Evolutionary conservation across 805 yeast genomes (phyloP), one percentile per base, ranked within the genome.

Genomic region (Lipomyces chichibuensis): DNA sequence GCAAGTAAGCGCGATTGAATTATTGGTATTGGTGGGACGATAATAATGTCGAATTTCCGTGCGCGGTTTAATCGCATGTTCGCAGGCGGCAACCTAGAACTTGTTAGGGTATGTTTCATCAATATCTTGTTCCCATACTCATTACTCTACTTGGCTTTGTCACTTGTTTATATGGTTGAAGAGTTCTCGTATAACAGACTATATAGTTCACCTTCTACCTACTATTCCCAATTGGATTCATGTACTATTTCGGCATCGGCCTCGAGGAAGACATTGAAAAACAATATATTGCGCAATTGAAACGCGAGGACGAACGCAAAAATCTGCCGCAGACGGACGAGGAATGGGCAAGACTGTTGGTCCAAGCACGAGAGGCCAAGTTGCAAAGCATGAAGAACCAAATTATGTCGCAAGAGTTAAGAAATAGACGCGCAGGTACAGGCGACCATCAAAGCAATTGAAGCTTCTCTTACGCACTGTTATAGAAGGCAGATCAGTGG

Each of bases 171-270:
- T 29, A 39, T 23, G 23, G 17, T 25, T 25, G 46, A 63, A 32
- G 33, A n/a, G 32, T 23, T 49, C 17, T 13, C 33, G 6, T 13
- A 25, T 37, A 17, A 53, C 55, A 25, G 59, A 46, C 33, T 51
- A 33, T 55, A 13, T 27, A 67, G 71, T 67, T 67, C 56, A 66
- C 66, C 3, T 20, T 63, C 25, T 67, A 67, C 51, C 58, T 67
- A 27, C 49, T 58, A 2, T 69, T 69, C 59, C 71, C 71, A 27
- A 66, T 69, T 55, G 71, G 65, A 17, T 60, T 66, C 46, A 69
- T 69, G 71, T 60, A 60, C 58, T 69, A 69, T 55, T 65, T 59
- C 32, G 60, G 68, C 6, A 54, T 69, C 17, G 71, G 66, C 25
- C 65, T 65, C 20, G 71, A 69, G 32, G 71, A 62, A 20, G 70